A percentile compares a stretch with the other conserved stretches of the same genome.
Evolutionary conservation across 257 asterid species (phyloP).

Genomic region (Jaltomata sinuosa): DNA sequence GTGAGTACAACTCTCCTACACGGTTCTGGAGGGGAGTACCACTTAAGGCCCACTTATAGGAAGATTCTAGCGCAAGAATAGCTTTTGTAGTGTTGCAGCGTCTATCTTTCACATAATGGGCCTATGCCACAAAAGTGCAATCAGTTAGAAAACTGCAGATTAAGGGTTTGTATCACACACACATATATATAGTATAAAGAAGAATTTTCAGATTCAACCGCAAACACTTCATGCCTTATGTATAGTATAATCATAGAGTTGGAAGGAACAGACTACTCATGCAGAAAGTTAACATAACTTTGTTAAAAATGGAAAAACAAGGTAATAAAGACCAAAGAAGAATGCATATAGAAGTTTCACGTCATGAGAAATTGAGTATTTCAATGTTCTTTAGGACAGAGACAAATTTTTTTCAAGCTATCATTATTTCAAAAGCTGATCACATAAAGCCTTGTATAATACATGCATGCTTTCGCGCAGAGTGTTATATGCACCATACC

Average conservation of each 20-base stretch:
- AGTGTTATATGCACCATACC: not conserved
- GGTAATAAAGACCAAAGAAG: not conserved
- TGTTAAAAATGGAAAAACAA: not conserved
- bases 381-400: not conserved
- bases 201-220: too few relatives aligned
- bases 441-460: not conserved
- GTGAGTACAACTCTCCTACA: conserved; percentile 95
- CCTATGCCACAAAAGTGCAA: conserved; percentile 29
- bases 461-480: not conserved
- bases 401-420: not conserved
- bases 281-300: not conserved
- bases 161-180: not conserved
- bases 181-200: too few relatives aligned
- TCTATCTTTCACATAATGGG: conserved; percentile 83
- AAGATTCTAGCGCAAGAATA: conserved; percentile 64
- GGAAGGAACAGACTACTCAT: not conserved
- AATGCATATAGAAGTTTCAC: not conserved
- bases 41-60: conserved; percentile 88
- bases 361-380: not conserved
- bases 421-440: not conserved
- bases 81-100: conserved; percentile 77
- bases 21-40: conserved; percentile 98
- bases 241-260: too few relatives aligned
- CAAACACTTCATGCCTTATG: not conserved
- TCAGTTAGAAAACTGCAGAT: not conserved